Evolutionary conservation across 208 protist genomes (phyloP), one percentile per base, ranked within the genome.

Genomic region (Trypanosoma grayi): DNA sequence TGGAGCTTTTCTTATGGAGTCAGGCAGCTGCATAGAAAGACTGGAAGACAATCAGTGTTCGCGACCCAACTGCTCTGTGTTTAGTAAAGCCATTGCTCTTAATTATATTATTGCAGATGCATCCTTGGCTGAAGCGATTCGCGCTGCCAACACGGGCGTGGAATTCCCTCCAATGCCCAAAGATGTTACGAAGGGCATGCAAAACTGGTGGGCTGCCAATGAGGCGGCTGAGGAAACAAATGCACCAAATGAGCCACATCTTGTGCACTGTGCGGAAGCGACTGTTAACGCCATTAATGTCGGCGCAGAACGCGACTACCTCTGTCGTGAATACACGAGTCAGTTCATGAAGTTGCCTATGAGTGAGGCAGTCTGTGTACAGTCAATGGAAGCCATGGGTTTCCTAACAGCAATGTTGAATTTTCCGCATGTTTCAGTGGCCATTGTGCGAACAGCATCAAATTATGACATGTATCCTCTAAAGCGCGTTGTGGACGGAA

Each of bases 381-480:
- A 75, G 56, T 76, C 81, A 25, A 87, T 87, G 81, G 76, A 83
- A 53, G 58, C 62, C 33, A 64, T 81, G 39, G 76, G 77, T 8
- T 83, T 87, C 48, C 54, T 87, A 51, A 67, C 62, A 10, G 50
- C 58, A 5, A 37, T 83, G 28, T 9, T 36, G 2, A 34, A 24
- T 48, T 58, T 62, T 16, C 55, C 73, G 11, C 34, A 66, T 24
- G 74, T 83, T 24, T 59, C 67, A 0, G 55, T 83, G 16, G 81
- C 81, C 5, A 62, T 87, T 11, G 57, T 87, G 66, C 81, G 81
- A 11, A 60, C 69, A 4, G 77, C 81, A 6, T 72, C 73, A 9
- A 71, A 74, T 57, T 87, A 83, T 63, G 63, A 81, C 45, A 83
- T 81, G 77, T 75, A 79, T 53, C 80, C 80, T 8, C 68, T 75